Evolutionary conservation across 1,284 basidiomycete genomes (phyloP), one percentile per base, ranked within the genome.

Genomic region (Golubevia pallescens): DNA sequence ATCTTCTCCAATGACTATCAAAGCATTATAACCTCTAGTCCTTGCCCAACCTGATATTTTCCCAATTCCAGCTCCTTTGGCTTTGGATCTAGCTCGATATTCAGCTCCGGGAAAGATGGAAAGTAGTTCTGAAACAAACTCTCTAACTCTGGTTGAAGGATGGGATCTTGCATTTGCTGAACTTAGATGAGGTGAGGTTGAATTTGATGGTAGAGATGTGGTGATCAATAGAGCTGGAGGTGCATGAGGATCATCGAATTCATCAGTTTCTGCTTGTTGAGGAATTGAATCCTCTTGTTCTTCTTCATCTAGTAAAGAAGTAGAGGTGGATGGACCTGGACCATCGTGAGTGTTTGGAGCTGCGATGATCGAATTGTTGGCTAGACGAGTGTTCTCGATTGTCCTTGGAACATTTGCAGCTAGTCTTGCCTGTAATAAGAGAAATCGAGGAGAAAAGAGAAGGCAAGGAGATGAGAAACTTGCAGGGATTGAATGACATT

Each of bases 1-100:
- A 77, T 97, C 93, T 86, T 99, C 97, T 74, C 97, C 97, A 21
- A 99, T 93, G 3, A 99, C 93, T 62, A 94, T 88, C 72, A 99
- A 87, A 71, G 95, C 94, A 62, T 91, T 92, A 85, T 93, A 99
- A 1, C 91, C 92, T 76, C 97, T 88, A 59, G 91, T 92, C 2
- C 92, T 91, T 20, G 95, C 94, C 97, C 97, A 99, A 1, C 92
- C 90, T 48, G 95, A 93, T 74, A 99, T 94, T 74, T 92, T 89
- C 0, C 95, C 95, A 70, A 99, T 88, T 87, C 97, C 95, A 77
- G 93, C 98, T 0, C 94, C 94, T 73, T 93, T 93, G 1, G 94
- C 94, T 85, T 94, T 95, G 79, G 93, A 93, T 65, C 97, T 88
- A 67, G 92, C 90, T 59, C 95, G 91, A 81, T 97, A 94, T 83